These are phyloP conservation scores for Mycena haematopus DNA, from an alignment of 768 basidiomycete species.

Conservation along the genomic window DNA sequence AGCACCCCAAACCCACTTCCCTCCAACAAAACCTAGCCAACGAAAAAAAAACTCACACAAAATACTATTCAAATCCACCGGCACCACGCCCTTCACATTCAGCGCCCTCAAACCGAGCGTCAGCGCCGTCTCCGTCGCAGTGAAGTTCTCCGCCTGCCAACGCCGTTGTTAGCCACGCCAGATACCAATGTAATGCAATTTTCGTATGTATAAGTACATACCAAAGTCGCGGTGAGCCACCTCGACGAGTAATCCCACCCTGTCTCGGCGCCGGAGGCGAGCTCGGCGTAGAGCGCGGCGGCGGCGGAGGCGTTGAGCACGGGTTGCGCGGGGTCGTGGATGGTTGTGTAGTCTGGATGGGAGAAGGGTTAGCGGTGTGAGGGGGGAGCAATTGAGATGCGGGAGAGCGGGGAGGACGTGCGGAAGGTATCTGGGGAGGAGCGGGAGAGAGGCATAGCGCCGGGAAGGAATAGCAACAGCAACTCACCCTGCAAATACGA, in stretches of 20 bases:
- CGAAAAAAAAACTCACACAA: slow-evolving; percentile 60
- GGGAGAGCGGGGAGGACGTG: too few relatives aligned
- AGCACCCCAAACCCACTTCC: too few relatives aligned
- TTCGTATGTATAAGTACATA: too few relatives aligned
- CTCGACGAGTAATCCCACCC: slow-evolving; percentile 63
- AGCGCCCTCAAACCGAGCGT: slow-evolving; percentile 57
- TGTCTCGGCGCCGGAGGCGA: slow-evolving; percentile 88
- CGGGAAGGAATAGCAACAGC: neutral
- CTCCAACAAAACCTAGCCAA: too few relatives aligned
- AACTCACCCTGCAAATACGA: slow-evolving; percentile 69
- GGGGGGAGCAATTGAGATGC: too few relatives aligned
- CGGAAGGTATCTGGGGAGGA: too few relatives aligned
- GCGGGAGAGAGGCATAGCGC: too few relatives aligned
- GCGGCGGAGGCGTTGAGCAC: slow-evolving; percentile 63
- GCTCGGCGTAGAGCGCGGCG: slow-evolving; percentile 78
- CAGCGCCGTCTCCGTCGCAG: too few relatives aligned
- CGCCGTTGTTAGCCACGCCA: too few relatives aligned
- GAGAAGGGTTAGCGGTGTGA: slow-evolving; percentile 11
- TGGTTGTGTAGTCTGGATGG: slow-evolving; percentile 75
- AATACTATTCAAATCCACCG: slow-evolving; percentile 85
- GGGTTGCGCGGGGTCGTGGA: slow-evolving; percentile 64
- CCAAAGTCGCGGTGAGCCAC: slow-evolving; percentile 51
- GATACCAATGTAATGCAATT: too few relatives aligned
- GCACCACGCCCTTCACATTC: slow-evolving; percentile 72
- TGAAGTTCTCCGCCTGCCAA: too few relatives aligned